These are phyloP conservation scores for Fusarium sp. DNA, from an alignment of 2,329 filamentous ascomycete genomes.

Conservation along the genomic window DNA sequence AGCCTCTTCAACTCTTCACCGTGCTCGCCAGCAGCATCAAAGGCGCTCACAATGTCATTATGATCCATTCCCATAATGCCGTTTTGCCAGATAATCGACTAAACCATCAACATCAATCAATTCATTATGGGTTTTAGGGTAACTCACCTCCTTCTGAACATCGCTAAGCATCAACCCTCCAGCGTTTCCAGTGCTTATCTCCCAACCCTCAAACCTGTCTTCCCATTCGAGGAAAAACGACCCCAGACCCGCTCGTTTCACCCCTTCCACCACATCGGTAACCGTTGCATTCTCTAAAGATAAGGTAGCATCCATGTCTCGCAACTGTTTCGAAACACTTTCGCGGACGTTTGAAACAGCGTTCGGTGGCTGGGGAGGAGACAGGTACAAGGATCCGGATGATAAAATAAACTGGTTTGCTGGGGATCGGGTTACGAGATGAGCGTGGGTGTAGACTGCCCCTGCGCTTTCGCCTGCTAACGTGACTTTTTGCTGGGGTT, in stretches of 20 bases:
- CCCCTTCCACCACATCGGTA: not conserved
- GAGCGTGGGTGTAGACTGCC: conserved; percentile 58
- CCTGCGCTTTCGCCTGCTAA: conserved; percentile 60
- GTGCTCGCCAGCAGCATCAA: conserved; percentile 14
- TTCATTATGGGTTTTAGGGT: rapidly evolving
- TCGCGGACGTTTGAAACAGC: not conserved
- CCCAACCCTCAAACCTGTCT: not conserved
- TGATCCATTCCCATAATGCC: not conserved
- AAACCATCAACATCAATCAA: rapidly evolving
- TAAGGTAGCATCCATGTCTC: conserved; percentile 38
- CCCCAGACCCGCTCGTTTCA: not conserved
- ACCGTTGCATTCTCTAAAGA: not conserved
- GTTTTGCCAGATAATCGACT: conserved; percentile 5
- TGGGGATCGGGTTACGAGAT: conserved; percentile 50
- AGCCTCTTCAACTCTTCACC: conserved; percentile 51
- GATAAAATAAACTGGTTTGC: conserved; percentile 50
- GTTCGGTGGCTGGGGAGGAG: conserved; percentile 52
- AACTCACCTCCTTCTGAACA: conserved; percentile 2
- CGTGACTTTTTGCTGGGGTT: conserved; percentile 52
- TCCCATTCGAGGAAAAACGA: conserved; percentile 27
- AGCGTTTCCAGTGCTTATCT: not conserved
- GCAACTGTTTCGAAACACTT: not conserved
- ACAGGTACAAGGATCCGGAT: conserved; percentile 57
- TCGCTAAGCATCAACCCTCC: conserved; percentile 2
- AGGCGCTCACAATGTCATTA: not conserved